These are phyloP conservation scores for Plenodomus lindquistii DNA, from an alignment of 2,329 filamentous ascomycete genomes.

Conservation along the genomic window DNA sequence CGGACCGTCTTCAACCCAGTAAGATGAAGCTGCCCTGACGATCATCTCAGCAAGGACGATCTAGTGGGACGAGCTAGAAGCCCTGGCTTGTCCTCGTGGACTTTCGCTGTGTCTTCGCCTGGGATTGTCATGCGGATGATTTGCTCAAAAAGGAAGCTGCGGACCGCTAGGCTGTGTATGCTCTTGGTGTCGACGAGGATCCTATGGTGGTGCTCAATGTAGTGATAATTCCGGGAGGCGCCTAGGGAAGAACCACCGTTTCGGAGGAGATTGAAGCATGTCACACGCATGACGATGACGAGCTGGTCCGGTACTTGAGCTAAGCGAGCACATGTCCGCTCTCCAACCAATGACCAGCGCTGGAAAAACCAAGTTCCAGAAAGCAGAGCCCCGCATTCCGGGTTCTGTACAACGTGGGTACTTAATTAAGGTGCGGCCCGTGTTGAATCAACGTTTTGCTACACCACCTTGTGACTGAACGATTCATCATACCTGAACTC, in stretches of 20 bases:
- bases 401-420: not conserved
- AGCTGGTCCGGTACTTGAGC: not conserved
- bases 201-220: not conserved
- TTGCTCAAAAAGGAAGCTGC: not conserved
- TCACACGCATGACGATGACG: not conserved
- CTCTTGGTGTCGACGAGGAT: not conserved
- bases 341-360: not conserved
- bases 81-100: not conserved
- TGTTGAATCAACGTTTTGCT: not conserved
- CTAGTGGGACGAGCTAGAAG: not conserved
- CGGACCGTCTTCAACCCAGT: slow-evolving; percentile 4
- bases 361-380: not conserved
- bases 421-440: not conserved
- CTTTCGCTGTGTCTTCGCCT: not conserved
- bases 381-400: not conserved
- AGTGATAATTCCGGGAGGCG: not conserved
- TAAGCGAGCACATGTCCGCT: not conserved
- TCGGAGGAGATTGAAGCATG: not conserved
- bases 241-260: not conserved
- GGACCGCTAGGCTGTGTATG: not conserved
- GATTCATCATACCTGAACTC: not conserved
- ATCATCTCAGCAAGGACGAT: not conserved
- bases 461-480: not conserved
- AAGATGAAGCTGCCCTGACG: not conserved
- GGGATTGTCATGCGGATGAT: not conserved